These are phyloP conservation scores for Taxillus chinensis DNA, from an alignment of 164 flowering plant species.

Conservation along the genomic window DNA sequence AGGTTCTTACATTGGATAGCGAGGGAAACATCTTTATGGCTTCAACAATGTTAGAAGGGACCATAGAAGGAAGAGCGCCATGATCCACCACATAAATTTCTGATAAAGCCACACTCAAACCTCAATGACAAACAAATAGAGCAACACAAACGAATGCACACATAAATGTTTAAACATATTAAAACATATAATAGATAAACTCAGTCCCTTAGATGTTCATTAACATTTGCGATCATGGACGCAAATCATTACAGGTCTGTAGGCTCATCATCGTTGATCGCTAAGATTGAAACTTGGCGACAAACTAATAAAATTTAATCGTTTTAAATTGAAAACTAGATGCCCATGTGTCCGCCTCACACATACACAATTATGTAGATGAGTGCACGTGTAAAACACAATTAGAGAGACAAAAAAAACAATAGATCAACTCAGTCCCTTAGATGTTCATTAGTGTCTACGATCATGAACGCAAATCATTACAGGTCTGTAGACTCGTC, in stretches of 20 bases:
- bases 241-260: constrained; percentile 45
- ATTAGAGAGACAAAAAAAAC: no score
- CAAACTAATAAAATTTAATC: no score
- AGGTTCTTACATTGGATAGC: constrained; percentile 25
- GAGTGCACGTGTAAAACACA: no score
- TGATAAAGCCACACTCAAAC: constrained; percentile 6
- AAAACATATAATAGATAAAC: constrained; percentile 5
- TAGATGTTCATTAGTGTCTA: background rate
- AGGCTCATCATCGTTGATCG: constrained; percentile 28
- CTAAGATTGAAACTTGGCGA: no score
- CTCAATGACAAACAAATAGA: background rate
- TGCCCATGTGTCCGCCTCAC: no score
- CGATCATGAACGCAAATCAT: background rate
- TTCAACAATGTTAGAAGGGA: constrained; percentile 5
- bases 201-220: constrained; percentile 64
- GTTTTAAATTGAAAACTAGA: no score
- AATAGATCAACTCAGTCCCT: background rate
- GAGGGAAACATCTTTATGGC: constrained; percentile 26
- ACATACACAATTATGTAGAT: no score
- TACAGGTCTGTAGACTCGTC: background rate
- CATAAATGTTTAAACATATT: background rate
- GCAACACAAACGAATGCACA: background rate
- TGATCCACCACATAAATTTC: background rate
- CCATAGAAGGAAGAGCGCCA: background rate
- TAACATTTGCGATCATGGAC: constrained; percentile 38